Base-by-base conservation (phyloP, 257 asterid species). In the Mentha longifolia region DNA sequence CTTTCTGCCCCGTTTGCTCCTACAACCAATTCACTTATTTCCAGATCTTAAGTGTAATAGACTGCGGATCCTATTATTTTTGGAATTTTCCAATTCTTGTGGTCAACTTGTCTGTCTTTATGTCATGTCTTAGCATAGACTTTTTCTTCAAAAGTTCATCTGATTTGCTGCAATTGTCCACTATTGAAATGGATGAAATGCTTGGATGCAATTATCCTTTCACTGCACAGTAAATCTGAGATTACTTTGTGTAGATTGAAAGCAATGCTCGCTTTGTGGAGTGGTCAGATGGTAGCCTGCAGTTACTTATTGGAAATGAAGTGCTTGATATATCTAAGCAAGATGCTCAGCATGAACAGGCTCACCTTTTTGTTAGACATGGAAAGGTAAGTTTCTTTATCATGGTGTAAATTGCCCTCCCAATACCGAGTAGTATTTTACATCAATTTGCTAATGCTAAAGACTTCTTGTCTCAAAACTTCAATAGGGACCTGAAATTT, bases 221-320 rank as follows among this genome's bases (percentile, higher is more conserved):
- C 1, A 55, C 25, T 68, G 55, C 43, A 25, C 56, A n/a, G 19
- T 57, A 55, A 67, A 43, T 60, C 31, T 49, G 62, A 33, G 25
- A 28, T 9, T 65, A 25, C 69, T 75, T 50, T 76, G 20, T 78
- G 80, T 68, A 95, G 99, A 72, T 85, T 68, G 97, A 95, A 82
- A 95, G 98, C 88, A 95, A 95, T 77, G 98, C 98, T 49, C 98
- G 98, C 60, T 89, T 95, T 79, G 99, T 95, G 84, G 92, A 88
- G 70, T 95, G 99, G 99, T 92, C 99, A 8, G 99, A 95, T 86
- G 98, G 99, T 61, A 89, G 98, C 84, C 75, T 88, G 65, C 99
- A 95, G 85, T 80, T 95, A 72, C 85, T 89, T 76, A 88, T 95
- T 70, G 99, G 99, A 73, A 95, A 88, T 81, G 99, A 95, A 88